Percentiles rank a stretch among this genome's conserved stretches.
Evolutionary conservation across 2,329 filamentous ascomycete species (phyloP).

Genomic region (Fusarium sp.): DNA sequence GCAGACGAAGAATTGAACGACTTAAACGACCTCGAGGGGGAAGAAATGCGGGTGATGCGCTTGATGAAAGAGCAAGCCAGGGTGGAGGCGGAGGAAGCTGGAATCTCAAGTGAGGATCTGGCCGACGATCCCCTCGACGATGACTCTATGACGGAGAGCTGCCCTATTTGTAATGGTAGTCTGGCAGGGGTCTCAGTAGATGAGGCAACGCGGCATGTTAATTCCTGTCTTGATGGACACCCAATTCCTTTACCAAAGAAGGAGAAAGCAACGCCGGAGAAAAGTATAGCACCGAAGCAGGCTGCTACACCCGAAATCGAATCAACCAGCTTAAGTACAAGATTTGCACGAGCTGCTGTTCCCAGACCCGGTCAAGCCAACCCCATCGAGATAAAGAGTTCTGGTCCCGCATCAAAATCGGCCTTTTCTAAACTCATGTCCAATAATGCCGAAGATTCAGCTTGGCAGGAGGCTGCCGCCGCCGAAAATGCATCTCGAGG

Average conservation of each 20-base stretch:
- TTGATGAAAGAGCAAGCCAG: constrained; percentile 83
- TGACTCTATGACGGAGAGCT: constrained; percentile 58
- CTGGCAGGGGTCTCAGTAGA: constrained; percentile 72
- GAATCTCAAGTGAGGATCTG: constrained; percentile 54
- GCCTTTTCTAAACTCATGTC: constrained; percentile 97
- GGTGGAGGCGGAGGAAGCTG: constrained; percentile 70
- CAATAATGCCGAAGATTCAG: constrained; percentile 86
- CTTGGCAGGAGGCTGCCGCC: constrained; percentile 89
- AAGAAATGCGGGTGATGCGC: constrained; percentile 73
- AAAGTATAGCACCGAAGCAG: constrained; percentile 7
- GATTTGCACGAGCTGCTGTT: constrained; percentile 75
- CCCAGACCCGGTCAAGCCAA: constrained; percentile 84
- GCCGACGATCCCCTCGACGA: constrained; percentile 52
- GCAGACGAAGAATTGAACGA: constrained; percentile 69
- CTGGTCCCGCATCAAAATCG: constrained; percentile 63
- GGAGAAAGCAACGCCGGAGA: constrained; percentile 24
- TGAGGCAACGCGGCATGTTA: constrained; percentile 86
- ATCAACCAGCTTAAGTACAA: constrained; percentile 61
- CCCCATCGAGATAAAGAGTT: constrained; percentile 72
- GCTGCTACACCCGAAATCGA: constrained; percentile 49
- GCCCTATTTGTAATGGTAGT: constrained; percentile 81
- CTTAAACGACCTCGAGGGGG: constrained; percentile 66
- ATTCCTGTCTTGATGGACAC: constrained; percentile 89
- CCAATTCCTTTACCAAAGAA: constrained; percentile 67
- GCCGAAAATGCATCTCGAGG: constrained; percentile 82